phyloP scores from a whole-genome alignment of 1,139 yeast species.

The Meyerozyma smithsonii region DNA sequence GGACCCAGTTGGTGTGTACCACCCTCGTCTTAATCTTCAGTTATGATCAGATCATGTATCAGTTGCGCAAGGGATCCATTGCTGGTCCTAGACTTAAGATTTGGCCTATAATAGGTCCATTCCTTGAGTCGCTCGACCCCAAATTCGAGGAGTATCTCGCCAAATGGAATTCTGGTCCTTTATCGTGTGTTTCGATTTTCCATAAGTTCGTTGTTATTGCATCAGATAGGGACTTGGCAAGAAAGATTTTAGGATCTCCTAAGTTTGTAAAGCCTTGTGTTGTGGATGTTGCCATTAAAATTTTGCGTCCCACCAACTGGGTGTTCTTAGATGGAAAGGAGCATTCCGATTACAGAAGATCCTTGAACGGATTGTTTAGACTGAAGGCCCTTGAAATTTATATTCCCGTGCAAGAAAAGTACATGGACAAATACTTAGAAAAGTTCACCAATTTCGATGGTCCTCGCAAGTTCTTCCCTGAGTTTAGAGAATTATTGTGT shows the following conservation, averaged over 20 bases:
- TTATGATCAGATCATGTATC: conserved; percentile 79
- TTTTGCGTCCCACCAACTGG: conserved; percentile 94
- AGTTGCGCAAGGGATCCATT: conserved; percentile 74
- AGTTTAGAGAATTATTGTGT: conserved; percentile 92
- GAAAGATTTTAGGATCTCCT: conserved; percentile 84
- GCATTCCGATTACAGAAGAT: conserved; percentile 87
- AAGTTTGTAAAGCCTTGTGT: conserved; percentile 93
- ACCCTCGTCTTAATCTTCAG: conserved; percentile 48
- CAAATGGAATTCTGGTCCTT: conserved; percentile 92
- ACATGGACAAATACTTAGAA: conserved; percentile 77
- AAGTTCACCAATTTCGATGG: conserved; percentile 56
- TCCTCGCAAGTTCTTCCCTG: conserved; percentile 79
- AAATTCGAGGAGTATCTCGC: conserved; percentile 89
- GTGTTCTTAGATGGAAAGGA: conserved; percentile 95
- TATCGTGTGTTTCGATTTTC: conserved; percentile 94
- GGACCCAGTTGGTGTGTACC: conserved; percentile 52
- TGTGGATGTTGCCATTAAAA: conserved; percentile 92
- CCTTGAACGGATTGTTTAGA: conserved; percentile 85
- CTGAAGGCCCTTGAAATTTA: conserved; percentile 77
- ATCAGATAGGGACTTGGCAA: conserved; percentile 80
- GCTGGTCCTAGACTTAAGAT: conserved; percentile 85
- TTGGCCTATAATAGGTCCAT: conserved; percentile 96
- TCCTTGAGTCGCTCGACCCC: conserved; percentile 92
- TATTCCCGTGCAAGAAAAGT: conserved; percentile 75
- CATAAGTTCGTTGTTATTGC: conserved; percentile 98